phyloP scores from a whole-genome alignment of 2,329 filamentous ascomycete species.

The Diaporthe sp. region DNA sequence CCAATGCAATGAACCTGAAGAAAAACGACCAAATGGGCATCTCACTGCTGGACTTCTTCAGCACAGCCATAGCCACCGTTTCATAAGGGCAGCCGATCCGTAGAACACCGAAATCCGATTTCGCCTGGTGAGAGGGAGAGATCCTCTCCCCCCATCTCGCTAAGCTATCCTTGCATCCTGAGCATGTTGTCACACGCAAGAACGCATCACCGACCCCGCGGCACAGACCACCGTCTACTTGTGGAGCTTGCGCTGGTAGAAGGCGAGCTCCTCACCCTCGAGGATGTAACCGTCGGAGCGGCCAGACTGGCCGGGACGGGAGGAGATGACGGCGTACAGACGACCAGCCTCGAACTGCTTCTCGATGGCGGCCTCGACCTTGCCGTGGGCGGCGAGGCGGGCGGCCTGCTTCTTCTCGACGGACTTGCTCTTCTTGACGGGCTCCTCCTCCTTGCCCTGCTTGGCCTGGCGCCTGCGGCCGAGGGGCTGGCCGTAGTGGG shows the following conservation, averaged over 20 bases:
- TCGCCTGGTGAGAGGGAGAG: slow-evolving; percentile 36
- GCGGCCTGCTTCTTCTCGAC: slow-evolving; percentile 97
- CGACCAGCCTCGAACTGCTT: slow-evolving; percentile 99
- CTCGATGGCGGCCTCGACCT: slow-evolving; percentile 94
- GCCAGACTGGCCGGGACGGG: slow-evolving; percentile 95
- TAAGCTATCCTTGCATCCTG: slow-evolving; percentile 35
- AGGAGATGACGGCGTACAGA: slow-evolving; percentile 92
- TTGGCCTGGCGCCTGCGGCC: slow-evolving; percentile 94
- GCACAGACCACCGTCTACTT: slow-evolving; percentile 75
- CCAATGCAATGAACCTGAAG: slow-evolving; percentile 40
- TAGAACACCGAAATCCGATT: slow-evolving; percentile 42
- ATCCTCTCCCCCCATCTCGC: slow-evolving; percentile 12
- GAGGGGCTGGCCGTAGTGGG: slow-evolving; percentile 94
- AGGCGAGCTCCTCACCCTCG: slow-evolving; percentile 99
- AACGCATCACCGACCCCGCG: background rate
- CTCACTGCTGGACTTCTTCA: slow-evolving; percentile 31
- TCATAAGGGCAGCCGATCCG: slow-evolving; percentile 41
- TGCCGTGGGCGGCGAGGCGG: slow-evolving; percentile 85
- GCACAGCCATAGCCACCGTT: slow-evolving; percentile 38
- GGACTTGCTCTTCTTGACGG: slow-evolving; percentile 92
- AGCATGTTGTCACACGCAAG: background rate
- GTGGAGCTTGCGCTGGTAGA: slow-evolving; percentile 99
- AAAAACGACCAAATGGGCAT: slow-evolving; percentile 37
- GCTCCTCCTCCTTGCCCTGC: slow-evolving; percentile 73
- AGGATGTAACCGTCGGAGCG: slow-evolving; percentile 97